Evolutionary conservation across 257 asterid genomes (phyloP).

Genomic region (Solanum bulbocastanum): DNA sequence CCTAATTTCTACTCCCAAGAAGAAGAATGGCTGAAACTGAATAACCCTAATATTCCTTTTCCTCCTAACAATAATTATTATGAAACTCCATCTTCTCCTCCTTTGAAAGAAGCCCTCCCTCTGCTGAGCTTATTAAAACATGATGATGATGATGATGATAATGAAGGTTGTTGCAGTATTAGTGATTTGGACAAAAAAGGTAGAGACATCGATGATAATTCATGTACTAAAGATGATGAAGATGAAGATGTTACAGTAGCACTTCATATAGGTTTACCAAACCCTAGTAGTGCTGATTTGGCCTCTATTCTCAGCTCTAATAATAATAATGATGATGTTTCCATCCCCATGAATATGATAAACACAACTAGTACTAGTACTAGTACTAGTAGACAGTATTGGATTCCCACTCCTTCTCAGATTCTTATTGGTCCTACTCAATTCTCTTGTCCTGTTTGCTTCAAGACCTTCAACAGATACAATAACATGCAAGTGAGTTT

Average conservation of each 20-base stretch:
- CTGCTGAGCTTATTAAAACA: slow-evolving; percentile 25
- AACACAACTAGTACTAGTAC: neutral
- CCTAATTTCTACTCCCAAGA: slow-evolving; percentile 34
- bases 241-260: slow-evolving; percentile 54
- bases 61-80: slow-evolving; percentile 2
- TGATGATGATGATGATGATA: neutral
- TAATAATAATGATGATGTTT: neutral
- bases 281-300: slow-evolving; percentile 86
- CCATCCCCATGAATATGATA: slow-evolving; percentile 6
- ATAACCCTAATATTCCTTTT: slow-evolving; percentile 18
- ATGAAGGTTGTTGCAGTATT: neutral
- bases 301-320: slow-evolving; percentile 26
- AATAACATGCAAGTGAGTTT: slow-evolving; percentile 86
- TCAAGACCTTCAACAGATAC: slow-evolving; percentile 84
- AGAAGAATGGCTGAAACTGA: slow-evolving; percentile 35
- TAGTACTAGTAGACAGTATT: slow-evolving; percentile 41
- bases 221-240: neutral
- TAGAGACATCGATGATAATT: neutral
- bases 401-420: slow-evolving; percentile 96
- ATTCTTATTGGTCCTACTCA: slow-evolving; percentile 92
- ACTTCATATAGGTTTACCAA: slow-evolving; percentile 80
- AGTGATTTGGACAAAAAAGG: neutral
- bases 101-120: slow-evolving; percentile 53
- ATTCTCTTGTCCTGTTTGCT: slow-evolving; percentile 87
- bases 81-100: slow-evolving; percentile 47